phyloP scores from a whole-genome alignment of 1,284 basidiomycete species.

The Ganoderma resinaceum region DNA sequence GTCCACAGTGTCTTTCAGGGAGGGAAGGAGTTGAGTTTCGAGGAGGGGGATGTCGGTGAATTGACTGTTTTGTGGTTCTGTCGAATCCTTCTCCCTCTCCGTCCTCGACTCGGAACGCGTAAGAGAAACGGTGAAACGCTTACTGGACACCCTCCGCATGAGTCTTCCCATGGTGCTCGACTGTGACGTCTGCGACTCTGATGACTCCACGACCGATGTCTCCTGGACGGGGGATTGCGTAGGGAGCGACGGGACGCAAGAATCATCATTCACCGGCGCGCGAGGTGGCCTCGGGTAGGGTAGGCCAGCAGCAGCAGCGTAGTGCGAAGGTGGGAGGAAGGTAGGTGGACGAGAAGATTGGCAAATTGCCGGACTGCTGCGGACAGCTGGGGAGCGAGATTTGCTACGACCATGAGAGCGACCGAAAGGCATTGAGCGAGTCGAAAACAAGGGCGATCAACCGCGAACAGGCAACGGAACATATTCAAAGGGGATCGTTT shows the following conservation, averaged over 20 bases:
- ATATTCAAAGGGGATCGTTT: background rate
- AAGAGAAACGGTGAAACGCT: slow-evolving; percentile 32
- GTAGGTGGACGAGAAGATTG: slow-evolving; percentile 38
- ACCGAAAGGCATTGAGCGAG: slow-evolving; percentile 28
- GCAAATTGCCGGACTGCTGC: background rate
- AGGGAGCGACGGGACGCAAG: background rate
- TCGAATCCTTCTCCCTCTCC: slow-evolving; percentile 28
- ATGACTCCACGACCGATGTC: slow-evolving; percentile 13
- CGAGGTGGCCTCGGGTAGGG: slow-evolving; percentile 10
- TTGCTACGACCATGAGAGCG: slow-evolving; percentile 34
- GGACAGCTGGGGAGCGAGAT: slow-evolving; percentile 34
- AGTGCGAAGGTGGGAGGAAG: slow-evolving; percentile 69
- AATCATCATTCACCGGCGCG: background rate
- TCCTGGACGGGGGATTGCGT: slow-evolving; percentile 30
- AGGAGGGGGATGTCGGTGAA: slow-evolving; percentile 60
- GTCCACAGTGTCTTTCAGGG: slow-evolving; percentile 71
- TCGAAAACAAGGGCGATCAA: background rate
- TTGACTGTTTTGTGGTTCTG: slow-evolving; percentile 50
- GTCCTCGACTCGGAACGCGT: slow-evolving; percentile 25
- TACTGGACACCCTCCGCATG: slow-evolving; percentile 30
- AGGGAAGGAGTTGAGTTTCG: slow-evolving; percentile 70
- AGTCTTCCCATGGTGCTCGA: slow-evolving; percentile 18
- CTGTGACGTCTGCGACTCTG: slow-evolving; percentile 6
- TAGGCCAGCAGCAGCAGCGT: slow-evolving; percentile 65
- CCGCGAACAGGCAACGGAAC: background rate